A percentile compares a stretch with the other conserved stretches of the same genome.
Conservation (phyloP, 805 yeast species). For the Starmera dryadoides region DNA sequence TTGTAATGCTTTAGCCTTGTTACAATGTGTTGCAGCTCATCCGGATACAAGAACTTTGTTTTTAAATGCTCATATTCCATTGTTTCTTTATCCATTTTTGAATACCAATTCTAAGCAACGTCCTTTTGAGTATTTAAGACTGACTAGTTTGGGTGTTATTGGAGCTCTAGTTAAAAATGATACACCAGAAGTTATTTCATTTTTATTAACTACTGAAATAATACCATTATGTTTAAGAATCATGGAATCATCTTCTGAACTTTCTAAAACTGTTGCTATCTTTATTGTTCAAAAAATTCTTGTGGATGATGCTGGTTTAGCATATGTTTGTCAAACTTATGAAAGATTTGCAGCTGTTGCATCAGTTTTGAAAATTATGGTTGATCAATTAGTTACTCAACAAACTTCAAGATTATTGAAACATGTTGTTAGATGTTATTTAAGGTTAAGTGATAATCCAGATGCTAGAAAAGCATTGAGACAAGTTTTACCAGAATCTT, state of each 20-base stretch:
- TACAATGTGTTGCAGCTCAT: constrained; percentile 96
- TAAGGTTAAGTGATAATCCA: constrained; percentile 80
- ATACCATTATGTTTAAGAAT: constrained; percentile 91
- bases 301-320: constrained; percentile 84
- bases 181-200: constrained; percentile 89
- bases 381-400: constrained; percentile 69
- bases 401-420: constrained; percentile 82
- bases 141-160: constrained; percentile 91
- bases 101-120: constrained; percentile 88
- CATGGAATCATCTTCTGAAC: constrained; percentile 92
- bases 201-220: constrained; percentile 89
- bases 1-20: constrained; percentile 88
- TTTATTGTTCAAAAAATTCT: constrained; percentile 91
- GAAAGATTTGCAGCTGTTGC: constrained; percentile 94
- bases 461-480: constrained; percentile 87
- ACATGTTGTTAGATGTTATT: constrained; percentile 90
- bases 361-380: constrained; percentile 80
- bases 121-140: constrained; percentile 87
- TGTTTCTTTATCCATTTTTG: constrained; percentile 88
- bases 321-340: constrained; percentile 89
- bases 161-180: constrained; percentile 97
- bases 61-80: constrained; percentile 83
- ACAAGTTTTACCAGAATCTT: constrained; percentile 77
- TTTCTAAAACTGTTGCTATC: constrained; percentile 93
- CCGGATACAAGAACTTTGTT: constrained; percentile 82